phyloP scores from a whole-genome alignment of 139 green algal species.

The Ostreobium quekettii region DNA sequence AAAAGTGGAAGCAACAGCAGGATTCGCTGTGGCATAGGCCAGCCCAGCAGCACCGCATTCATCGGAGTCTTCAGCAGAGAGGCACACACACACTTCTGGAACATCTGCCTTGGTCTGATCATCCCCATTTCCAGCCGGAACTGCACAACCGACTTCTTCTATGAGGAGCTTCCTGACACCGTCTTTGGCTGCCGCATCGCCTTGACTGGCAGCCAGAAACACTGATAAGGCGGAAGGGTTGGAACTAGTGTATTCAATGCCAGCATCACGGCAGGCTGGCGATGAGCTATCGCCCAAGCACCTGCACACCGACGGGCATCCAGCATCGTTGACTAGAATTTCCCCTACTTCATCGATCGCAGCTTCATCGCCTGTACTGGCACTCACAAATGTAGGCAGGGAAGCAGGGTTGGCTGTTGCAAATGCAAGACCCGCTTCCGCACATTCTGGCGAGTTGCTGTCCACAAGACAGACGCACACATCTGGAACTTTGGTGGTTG shows the following conservation, averaged over 20 bases:
- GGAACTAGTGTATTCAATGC: too few relatives aligned
- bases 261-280: too few relatives aligned
- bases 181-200: neutral
- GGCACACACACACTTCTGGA: neutral
- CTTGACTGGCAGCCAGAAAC: too few relatives aligned
- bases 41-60: neutral
- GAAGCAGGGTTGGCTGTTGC: neutral
- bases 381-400: neutral
- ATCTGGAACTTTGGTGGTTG: too few relatives aligned
- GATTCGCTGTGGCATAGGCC: neutral
- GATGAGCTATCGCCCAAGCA: too few relatives aligned
- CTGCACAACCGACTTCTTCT: too few relatives aligned
- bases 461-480: conserved; percentile 1
- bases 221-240: too few relatives aligned
- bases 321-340: neutral
- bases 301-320: too few relatives aligned
- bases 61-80: neutral
- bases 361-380: neutral
- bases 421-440: neutral
- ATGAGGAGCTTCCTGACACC: neutral
- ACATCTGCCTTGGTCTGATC: neutral
- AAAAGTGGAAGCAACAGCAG: neutral
- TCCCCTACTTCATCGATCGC: neutral
- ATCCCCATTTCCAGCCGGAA: too few relatives aligned
- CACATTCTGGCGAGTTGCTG: neutral